Conservation (phyloP, 805 yeast species). For the Ogataea thermomethanolica region DNA sequence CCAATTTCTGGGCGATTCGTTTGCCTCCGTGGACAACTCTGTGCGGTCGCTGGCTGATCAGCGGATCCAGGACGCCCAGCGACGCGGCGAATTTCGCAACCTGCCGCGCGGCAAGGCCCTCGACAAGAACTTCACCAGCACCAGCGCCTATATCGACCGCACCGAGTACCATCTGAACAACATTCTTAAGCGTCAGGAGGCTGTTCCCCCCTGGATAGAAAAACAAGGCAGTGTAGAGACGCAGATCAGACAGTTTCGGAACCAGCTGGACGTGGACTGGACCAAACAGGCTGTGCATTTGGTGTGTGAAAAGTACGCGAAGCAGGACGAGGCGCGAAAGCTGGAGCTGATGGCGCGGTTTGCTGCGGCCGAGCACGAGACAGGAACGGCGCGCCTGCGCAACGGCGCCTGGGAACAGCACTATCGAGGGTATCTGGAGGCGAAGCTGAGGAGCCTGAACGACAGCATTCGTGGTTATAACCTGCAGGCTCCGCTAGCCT, state of each 20-base stretch:
- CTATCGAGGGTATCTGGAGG: conserved; percentile 31
- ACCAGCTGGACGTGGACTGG: conserved; percentile 42
- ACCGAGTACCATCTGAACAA: conserved; percentile 79
- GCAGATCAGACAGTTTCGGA: conserved; percentile 47
- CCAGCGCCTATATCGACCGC: conserved; percentile 56
- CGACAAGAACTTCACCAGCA: conserved; percentile 35
- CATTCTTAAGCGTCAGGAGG: conserved; percentile 70
- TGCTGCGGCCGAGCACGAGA: conserved; percentile 20
- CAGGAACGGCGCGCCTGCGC: conserved; percentile 11
- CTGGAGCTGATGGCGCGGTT: conserved; percentile 14
- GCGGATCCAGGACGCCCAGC: conserved; percentile 68
- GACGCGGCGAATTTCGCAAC: conserved; percentile 64
- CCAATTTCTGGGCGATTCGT: conserved; percentile 41
- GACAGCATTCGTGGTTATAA: conserved; percentile 54
- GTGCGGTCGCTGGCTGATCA: conserved; percentile 71
- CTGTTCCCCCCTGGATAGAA: conserved; percentile 89
- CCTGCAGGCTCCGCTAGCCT: conserved; percentile 58
- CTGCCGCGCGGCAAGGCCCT: conserved; percentile 64
- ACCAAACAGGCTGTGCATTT: conserved; percentile 28
- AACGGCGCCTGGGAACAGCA: conserved; percentile 38
- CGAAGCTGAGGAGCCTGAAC: conserved; percentile 41
- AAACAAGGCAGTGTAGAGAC: conserved; percentile 56
- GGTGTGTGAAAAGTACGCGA: conserved; percentile 28
- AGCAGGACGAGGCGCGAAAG: conserved; percentile 16
- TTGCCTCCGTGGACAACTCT: conserved; percentile 44